Evolutionary conservation across 2,329 filamentous ascomycete genomes (phyloP).

Genomic region (Colletotrichum musicola): DNA sequence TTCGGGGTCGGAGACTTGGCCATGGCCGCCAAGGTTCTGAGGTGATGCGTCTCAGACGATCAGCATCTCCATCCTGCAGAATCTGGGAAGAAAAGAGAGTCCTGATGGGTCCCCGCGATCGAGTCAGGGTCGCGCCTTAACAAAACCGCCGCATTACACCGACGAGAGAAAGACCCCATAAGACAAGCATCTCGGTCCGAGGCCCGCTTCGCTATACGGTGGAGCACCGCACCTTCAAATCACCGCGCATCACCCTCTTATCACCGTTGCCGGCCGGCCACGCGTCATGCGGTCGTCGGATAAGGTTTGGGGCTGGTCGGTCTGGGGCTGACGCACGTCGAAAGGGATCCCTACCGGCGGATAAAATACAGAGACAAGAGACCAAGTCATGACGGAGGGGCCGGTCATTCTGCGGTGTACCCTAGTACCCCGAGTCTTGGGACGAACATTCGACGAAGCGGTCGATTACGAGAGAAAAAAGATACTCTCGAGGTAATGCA

Average conservation of each 20-base stretch:
- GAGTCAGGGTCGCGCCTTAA: neutral
- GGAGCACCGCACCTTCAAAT: neutral
- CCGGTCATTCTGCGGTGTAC: too few species aligned
- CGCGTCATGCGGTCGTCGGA: conserved; percentile 2
- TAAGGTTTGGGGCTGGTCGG: conserved; percentile 14
- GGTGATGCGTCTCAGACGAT: neutral
- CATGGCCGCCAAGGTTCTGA: neutral
- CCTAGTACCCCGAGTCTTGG: neutral
- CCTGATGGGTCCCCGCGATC: neutral
- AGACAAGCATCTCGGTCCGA: conserved; percentile 10
- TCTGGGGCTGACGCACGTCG: too few species aligned
- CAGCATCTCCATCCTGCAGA: too few species aligned
- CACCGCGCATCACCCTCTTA: neutral
- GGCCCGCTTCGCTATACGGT: neutral
- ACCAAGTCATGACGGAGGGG: too few species aligned
- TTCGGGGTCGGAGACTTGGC: neutral
- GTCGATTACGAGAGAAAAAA: neutral
- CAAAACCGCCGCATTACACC: neutral
- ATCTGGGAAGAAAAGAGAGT: neutral
- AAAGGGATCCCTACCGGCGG: too few species aligned
- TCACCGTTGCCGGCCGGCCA: conserved; percentile 1
- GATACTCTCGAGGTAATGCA: neutral
- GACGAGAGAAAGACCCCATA: neutral
- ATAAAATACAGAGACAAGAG: too few species aligned
- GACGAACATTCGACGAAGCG: conserved; percentile 11